These are phyloP conservation scores for Cystobasidium onofrii DNA, from an alignment of 768 basidiomycete genomes.

Conservation along the genomic window DNA sequence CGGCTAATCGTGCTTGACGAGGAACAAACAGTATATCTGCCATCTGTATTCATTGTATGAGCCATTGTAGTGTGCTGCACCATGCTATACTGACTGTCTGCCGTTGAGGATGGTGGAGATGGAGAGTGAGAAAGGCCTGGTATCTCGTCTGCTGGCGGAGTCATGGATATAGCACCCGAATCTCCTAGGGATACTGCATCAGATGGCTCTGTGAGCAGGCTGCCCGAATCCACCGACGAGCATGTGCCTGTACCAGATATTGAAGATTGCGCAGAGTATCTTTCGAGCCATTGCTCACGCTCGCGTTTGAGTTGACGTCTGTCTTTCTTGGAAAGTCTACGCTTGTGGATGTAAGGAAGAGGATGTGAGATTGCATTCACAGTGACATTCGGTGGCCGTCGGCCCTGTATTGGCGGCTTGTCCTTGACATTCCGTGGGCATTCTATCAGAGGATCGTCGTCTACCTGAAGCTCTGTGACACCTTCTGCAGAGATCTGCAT, in stretches of 20 bases:
- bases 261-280: no score
- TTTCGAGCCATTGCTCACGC: not conserved
- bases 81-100: not conserved
- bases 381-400: not conserved
- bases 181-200: no score
- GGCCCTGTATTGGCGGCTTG: not conserved
- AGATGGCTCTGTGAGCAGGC: no score
- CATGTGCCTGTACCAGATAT: no score
- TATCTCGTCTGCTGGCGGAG: not conserved
- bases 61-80: no score
- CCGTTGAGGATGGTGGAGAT: not conserved
- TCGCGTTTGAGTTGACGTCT: not conserved
- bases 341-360: not conserved
- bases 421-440: not conserved
- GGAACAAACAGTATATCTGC: no score
- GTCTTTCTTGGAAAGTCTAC: not conserved
- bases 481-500: not conserved
- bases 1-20: no score
- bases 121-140: conserved; percentile 5
- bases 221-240: no score
- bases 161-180: not conserved
- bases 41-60: no score
- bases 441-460: not conserved
- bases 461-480: not conserved
- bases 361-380: not conserved